A percentile compares a stretch with the other conserved stretches of the same genome.
phyloP scores from a whole-genome alignment of 148 eudicot species.

The Fagopyrum homotropicum region DNA sequence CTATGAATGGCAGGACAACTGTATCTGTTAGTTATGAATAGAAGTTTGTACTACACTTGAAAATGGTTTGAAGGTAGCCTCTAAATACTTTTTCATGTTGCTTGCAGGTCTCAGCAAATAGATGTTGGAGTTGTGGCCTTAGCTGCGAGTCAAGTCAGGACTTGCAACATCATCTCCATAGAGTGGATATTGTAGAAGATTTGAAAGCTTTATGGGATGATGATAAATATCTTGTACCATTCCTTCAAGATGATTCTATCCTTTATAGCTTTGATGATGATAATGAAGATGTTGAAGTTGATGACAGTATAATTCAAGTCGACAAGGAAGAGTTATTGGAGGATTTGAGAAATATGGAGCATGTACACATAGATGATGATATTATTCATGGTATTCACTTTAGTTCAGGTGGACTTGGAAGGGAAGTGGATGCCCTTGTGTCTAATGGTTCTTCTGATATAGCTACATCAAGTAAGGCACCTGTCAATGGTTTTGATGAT shows the following conservation, averaged over 20 bases:
- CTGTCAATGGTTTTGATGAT: conserved; percentile 21
- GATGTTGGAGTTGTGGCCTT: conserved; percentile 66
- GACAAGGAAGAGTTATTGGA: conserved; percentile 37
- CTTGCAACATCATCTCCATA: conserved; percentile 51
- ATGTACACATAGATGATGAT: conserved; percentile 33
- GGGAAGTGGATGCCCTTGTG: conserved; percentile 20
- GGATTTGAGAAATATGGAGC: conserved; percentile 31
- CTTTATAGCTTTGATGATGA: conserved; percentile 71
- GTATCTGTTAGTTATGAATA: too few species aligned
- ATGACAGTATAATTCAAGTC: conserved; percentile 25
- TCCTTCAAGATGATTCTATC: conserved; percentile 72
- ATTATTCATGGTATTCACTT: conserved; percentile 17
- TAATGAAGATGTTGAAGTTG: conserved; percentile 44
- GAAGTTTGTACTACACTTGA: too few species aligned
- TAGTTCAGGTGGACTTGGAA: conserved; percentile 26
- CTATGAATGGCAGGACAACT: too few species aligned
- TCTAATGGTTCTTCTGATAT: conserved; percentile 13
- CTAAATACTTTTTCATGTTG: background rate
- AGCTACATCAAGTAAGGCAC: conserved; percentile 18
- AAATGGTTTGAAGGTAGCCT: background rate
- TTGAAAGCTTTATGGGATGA: conserved; percentile 56
- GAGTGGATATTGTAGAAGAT: conserved; percentile 21
- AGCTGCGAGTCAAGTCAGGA: conserved; percentile 40
- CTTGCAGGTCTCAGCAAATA: conserved; percentile 55
- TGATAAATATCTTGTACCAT: conserved; percentile 70